Base-by-base conservation (phyloP, 129 eudicot species). In the Escallonia herrerae region DNA sequence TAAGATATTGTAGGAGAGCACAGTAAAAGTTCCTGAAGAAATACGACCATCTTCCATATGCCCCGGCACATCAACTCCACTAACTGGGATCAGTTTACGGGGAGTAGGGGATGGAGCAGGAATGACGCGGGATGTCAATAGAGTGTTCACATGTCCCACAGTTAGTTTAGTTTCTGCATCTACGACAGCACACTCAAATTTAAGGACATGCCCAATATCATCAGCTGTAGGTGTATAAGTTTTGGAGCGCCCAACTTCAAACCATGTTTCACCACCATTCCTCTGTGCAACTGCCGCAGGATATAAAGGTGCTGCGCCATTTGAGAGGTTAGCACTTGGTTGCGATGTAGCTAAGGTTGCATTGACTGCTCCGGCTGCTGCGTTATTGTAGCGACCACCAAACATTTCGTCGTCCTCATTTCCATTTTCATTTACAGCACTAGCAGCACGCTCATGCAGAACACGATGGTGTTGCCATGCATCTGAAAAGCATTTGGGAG, bases 391-490 rank as follows among this genome's bases (percentile, higher is more conserved):
- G 62, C 83, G 85, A 54, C 96, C 87, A 2, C 96, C 98, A 37
- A 76, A 88, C 38, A 83, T 50, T 57, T 93, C 98, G 75, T 93
- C 96, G 66, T 93, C 98, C 74, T 93, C 98, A n/a, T 84, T 82
- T 56, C 91, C 96, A 44, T 80, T 93, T 76, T 89, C 96, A 40
- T 80, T 86, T 48, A 81, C 80, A 37, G 96, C 91, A 76, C 84
- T 93, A 59, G 96, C 98, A 14, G 98, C 99, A 76, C 95, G 99
- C 71, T 88, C 96, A 55, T 93, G 99, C 43, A 93, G 84, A 61
- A 78, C 90, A 49, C 99, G 99, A n/a, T 93, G 99, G 81, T 93
- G 96, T 65, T 86, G 96, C 99, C 99, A 93, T 37, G 99, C 96
- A 66, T 89, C 90, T 0, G 93, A 83, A 68, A 89, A 93, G 76